Base-by-base conservation (phyloP, 768 basidiomycete genomes). In the Trametes elegans region DNA sequence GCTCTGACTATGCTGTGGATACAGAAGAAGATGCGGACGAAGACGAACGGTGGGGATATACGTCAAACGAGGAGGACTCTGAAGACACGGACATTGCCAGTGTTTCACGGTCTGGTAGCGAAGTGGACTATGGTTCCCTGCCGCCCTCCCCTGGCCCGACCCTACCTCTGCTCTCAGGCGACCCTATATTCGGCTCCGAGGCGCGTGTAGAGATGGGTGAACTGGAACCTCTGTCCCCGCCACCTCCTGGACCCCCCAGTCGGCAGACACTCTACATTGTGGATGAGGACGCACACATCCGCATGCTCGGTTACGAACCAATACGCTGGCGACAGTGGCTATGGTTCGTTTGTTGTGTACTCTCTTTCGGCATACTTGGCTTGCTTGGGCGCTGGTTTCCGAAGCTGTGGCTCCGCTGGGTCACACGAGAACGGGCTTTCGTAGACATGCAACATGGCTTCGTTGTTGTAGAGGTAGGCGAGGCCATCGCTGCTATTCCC, bases 381-480 rank as follows among this genome's bases (percentile, higher is more conserved):
- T 77, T 99, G 16, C 70, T 95, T 8, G 95, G 94, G 3, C 85
- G 93, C 64, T 99, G 97, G 97, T 85, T 97, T 60, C 97, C 97
- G 52, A 81, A 79, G 5, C 60, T 94, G 24, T 98, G 97, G 97
- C 80, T 98, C 46, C 82, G 82, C 26, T 95, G 88, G 81, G 88
- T 90, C 19, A 83, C 92, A 2, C 78, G 74, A 40, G 91, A 95
- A 69, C 90, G 82, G 49, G 87, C 88, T 19, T 99, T 98, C 64
- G 82, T 83, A 43, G 73, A 90, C 52, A 75, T 84, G 8, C 69
- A 72, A 31, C 72, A 82, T 60, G 91, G 90, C 4, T 87, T 93
- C 62, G 79, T 97, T 35, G 89, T 95, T 16, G 85, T 96, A 32
- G 94, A 99, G 83, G 95, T 97, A 61, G 55, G 87, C 26, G 4